These are phyloP conservation scores for Pseudogymnoascus verrucosus DNA, from an alignment of 2,329 filamentous ascomycete species.

Conservation along the genomic window DNA sequence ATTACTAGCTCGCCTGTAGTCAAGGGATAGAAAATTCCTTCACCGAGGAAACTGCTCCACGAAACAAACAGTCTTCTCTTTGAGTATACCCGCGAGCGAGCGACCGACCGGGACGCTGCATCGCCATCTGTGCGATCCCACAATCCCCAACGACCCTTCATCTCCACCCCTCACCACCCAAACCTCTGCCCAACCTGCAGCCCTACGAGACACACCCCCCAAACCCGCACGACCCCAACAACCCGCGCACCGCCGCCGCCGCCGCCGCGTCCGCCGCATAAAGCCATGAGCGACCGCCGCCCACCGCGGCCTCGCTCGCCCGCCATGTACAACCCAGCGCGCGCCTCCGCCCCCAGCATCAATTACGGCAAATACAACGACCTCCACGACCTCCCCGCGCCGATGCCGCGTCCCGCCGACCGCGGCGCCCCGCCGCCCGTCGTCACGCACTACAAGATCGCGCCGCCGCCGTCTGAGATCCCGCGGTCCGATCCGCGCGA, in stretches of 20 bases:
- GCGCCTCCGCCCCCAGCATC: conserved; percentile 45
- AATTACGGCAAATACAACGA: conserved; percentile 47
- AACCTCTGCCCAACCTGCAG: neutral
- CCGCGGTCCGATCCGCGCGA: conserved; percentile 41
- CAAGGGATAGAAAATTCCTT: conserved; percentile 2
- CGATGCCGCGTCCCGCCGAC: conserved; percentile 27
- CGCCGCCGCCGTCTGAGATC: conserved; percentile 40
- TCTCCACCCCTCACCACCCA: neutral
- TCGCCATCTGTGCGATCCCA: neutral
- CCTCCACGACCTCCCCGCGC: conserved; percentile 43
- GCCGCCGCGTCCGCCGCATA: neutral
- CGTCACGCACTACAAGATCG: conserved; percentile 49
- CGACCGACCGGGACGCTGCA: neutral
- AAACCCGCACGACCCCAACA: neutral
- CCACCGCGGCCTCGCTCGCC: conserved; percentile 38
- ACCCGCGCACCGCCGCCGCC: neutral
- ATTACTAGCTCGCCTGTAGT: neutral
- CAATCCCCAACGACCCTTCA: neutral
- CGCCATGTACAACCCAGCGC: conserved; percentile 40
- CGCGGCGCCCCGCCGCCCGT: conserved; percentile 31
- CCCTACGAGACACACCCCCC: neutral
- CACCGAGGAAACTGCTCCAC: neutral
- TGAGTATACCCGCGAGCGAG: neutral
- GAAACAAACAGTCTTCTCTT: neutral
- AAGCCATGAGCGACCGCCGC: conserved; percentile 38